A percentile compares a stretch with the other conserved stretches of the same genome.
Conservation (phyloP, 2,329 filamentous ascomycete species). For the Scortechinia acanthostroma region DNA sequence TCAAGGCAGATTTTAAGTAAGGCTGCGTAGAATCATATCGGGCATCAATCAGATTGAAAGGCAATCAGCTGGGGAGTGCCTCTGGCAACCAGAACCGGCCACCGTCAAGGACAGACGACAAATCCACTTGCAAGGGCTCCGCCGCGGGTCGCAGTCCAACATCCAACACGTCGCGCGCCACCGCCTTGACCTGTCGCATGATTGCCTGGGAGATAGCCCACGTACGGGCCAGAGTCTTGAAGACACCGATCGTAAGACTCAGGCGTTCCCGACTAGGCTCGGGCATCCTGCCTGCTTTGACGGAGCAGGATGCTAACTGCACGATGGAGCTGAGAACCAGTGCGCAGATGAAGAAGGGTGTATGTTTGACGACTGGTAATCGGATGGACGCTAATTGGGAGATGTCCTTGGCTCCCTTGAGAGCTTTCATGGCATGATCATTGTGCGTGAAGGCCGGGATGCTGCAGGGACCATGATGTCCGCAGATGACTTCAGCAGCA, state of each 20-base stretch:
- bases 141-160: not conserved
- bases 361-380: constrained; percentile 40
- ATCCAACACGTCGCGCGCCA: constrained; percentile 37
- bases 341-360: constrained; percentile 45
- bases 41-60: too few species aligned
- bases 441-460: not conserved
- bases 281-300: constrained; percentile 28
- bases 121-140: not conserved
- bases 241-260: constrained; percentile 44
- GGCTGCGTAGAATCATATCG: too few species aligned
- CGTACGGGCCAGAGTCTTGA: constrained; percentile 42
- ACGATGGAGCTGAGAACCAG: constrained; percentile 45
- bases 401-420: constrained; percentile 50
- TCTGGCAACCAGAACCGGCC: not conserved
- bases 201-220: constrained; percentile 49
- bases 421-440: constrained; percentile 45
- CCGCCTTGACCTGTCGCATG: constrained; percentile 45
- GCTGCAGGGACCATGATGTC: constrained; percentile 24
- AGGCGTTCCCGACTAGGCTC: constrained; percentile 40
- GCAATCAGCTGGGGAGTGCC: not conserved
- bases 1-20: too few species aligned
- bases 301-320: constrained; percentile 50
- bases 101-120: not conserved
- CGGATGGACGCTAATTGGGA: constrained; percentile 42
- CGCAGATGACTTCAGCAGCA: constrained; percentile 13